Conservation (phyloP, 805 yeast species). For the Lipomyces anomalus region DNA sequence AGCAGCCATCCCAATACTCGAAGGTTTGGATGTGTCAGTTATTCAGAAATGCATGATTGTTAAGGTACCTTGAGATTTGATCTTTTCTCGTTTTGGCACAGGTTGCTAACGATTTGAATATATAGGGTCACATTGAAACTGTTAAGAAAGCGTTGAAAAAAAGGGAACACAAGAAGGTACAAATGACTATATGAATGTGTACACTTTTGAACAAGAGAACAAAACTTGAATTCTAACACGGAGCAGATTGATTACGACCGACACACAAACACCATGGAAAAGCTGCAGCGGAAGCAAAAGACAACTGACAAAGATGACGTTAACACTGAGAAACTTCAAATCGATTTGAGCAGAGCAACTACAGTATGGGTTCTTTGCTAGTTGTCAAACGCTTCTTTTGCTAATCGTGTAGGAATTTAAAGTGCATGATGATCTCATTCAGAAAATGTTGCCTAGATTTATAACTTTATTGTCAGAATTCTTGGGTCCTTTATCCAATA, state of each 20-base stretch:
- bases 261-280: slow-evolving; percentile 30
- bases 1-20: slow-evolving; percentile 26
- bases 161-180: slow-evolving; percentile 34
- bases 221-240: neutral
- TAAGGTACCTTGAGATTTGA: slow-evolving; percentile 9
- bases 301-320: slow-evolving; percentile 30
- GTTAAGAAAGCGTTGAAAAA: slow-evolving; percentile 33
- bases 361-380: slow-evolving; percentile 9
- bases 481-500: slow-evolving; percentile 30
- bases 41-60: slow-evolving; percentile 24
- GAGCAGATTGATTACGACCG: slow-evolving; percentile 34
- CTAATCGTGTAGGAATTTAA: slow-evolving; percentile 24
- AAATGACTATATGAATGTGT: neutral
- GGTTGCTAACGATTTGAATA: neutral
- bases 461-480: slow-evolving; percentile 31
- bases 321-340: slow-evolving; percentile 27
- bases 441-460: slow-evolving; percentile 29
- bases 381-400: neutral
- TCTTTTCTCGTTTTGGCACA: neutral
- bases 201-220: neutral
- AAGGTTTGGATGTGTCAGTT: slow-evolving; percentile 24
- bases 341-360: slow-evolving; percentile 31
- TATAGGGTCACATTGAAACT: slow-evolving; percentile 26
- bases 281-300: slow-evolving; percentile 27
- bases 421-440: slow-evolving; percentile 30